Percentiles rank a stretch among this genome's conserved stretches.
Evolutionary conservation across 169 alveolate genomes (phyloP).

Genomic region (Besnoitia besnoiti): DNA sequence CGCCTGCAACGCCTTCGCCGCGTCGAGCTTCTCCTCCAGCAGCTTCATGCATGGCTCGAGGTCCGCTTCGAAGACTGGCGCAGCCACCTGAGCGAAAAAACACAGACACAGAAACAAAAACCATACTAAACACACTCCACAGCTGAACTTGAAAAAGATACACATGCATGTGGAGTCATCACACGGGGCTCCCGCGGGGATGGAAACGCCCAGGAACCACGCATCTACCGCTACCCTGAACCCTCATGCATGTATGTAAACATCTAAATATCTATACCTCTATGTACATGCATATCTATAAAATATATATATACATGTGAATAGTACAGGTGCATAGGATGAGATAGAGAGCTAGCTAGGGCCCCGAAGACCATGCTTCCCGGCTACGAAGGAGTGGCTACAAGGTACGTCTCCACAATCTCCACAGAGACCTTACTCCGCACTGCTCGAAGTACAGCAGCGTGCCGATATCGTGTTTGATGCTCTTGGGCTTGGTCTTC

Average conservation of each 20-base stretch:
- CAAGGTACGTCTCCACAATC: too few relatives aligned
- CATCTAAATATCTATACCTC: background rate
- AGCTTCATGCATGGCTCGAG: slow-evolving; percentile 35
- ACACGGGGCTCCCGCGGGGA: too few relatives aligned
- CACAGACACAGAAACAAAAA: too few relatives aligned
- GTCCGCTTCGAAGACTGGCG: slow-evolving; percentile 32
- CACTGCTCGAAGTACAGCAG: slow-evolving; percentile 58
- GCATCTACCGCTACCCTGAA: too few relatives aligned
- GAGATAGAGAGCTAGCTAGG: too few relatives aligned
- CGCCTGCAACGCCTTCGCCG: slow-evolving; percentile 32
- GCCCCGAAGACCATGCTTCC: too few relatives aligned
- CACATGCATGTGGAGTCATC: background rate
- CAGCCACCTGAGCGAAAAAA: background rate
- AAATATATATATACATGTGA: background rate
- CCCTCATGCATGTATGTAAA: background rate
- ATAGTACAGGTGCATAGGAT: background rate
- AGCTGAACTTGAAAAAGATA: too few relatives aligned
- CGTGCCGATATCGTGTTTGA: slow-evolving; percentile 68
- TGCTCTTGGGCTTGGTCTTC: slow-evolving; percentile 52
- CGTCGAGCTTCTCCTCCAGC: slow-evolving; percentile 36
- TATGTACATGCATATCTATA: background rate
- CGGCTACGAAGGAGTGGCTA: too few relatives aligned
- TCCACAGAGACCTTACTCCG: too few relatives aligned
- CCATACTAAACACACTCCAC: too few relatives aligned
- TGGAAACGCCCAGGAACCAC: too few relatives aligned